A percentile compares a stretch with the other conserved stretches of the same genome.
These are phyloP conservation scores for Galerina sulciceps DNA, from an alignment of 768 basidiomycete genomes.

Conservation along the genomic window DNA sequence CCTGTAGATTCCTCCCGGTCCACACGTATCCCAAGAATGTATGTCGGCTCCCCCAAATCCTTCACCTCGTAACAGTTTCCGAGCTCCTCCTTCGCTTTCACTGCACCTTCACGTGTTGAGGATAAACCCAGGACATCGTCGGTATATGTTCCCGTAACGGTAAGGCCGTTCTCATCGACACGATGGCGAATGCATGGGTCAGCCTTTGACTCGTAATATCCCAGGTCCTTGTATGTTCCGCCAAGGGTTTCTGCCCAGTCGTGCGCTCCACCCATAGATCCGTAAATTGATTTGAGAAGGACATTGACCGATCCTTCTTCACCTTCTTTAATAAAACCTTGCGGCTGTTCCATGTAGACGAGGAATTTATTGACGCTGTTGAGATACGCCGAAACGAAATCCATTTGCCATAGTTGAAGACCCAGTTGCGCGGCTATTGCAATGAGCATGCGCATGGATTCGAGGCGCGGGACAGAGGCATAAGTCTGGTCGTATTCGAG, in stretches of 20 bases:
- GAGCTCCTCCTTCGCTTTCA: slow-evolving; percentile 16
- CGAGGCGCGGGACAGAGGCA: slow-evolving; percentile 7
- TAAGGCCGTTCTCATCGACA: slow-evolving; percentile 5
- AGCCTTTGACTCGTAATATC: slow-evolving; percentile 19
- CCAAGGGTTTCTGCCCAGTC: slow-evolving; percentile 4
- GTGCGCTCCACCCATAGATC: slow-evolving; percentile 25
- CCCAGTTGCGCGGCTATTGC: not conserved
- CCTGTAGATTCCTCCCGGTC: not conserved
- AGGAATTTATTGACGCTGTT: not conserved
- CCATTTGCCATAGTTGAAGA: not conserved
- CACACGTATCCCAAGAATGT: slow-evolving; percentile 18
- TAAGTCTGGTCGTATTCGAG: slow-evolving; percentile 29
- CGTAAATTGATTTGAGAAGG: slow-evolving; percentile 27
- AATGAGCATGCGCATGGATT: not conserved
- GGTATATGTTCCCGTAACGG: slow-evolving; percentile 19
- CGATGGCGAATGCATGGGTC: slow-evolving; percentile 21
- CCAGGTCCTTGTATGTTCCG: not conserved
- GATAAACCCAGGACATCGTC: slow-evolving; percentile 19
- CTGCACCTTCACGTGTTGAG: slow-evolving; percentile 3
- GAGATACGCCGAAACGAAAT: not conserved
- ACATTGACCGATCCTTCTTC: slow-evolving; percentile 22
- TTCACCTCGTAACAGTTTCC: slow-evolving; percentile 15
- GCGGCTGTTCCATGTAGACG: slow-evolving; percentile 15
- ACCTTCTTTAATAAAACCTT: slow-evolving; percentile 15
- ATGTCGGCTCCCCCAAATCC: not conserved